These are phyloP conservation scores for Neofusicoccum umdonicola DNA, from an alignment of 2,329 filamentous ascomycete species.

Conservation along the genomic window DNA sequence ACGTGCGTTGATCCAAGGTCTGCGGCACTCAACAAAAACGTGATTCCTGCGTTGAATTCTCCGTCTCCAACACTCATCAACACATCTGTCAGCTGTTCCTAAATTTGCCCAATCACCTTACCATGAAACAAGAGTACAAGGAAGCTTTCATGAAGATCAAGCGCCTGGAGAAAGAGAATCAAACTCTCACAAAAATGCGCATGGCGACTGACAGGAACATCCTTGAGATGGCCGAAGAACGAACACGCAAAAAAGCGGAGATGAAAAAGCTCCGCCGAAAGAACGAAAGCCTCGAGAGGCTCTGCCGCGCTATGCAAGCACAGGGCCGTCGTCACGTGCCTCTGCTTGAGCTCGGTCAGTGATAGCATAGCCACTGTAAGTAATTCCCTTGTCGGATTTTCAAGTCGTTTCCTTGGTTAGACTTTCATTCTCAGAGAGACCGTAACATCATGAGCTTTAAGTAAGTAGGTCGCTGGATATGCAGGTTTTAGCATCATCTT, in stretches of 20 bases:
- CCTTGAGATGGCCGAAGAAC: conserved; percentile 93
- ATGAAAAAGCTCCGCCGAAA: conserved; percentile 78
- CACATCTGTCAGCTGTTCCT: too few species aligned
- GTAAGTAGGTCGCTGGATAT: too few species aligned
- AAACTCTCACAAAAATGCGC: conserved; percentile 85
- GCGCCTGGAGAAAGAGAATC: conserved; percentile 92
- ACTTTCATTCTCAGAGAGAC: too few species aligned
- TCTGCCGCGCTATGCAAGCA: conserved; percentile 94
- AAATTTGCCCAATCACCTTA: conserved; percentile 97
- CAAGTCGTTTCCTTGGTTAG: too few species aligned
- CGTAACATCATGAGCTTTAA: too few species aligned
- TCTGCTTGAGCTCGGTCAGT: conserved; percentile 39
- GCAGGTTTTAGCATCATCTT: too few species aligned
- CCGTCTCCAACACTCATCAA: too few species aligned
- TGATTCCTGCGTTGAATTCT: too few species aligned
- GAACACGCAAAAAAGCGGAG: conserved; percentile 70
- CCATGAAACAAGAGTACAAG: conserved; percentile 98
- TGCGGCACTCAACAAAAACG: too few species aligned
- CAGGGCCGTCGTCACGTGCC: conserved; percentile 75
- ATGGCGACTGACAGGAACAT: conserved; percentile 93
- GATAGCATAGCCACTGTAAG: too few species aligned
- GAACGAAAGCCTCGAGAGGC: conserved; percentile 86
- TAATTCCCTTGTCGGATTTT: too few species aligned
- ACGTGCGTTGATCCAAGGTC: too few species aligned
- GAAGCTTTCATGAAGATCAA: conserved; percentile 99